Base-by-base conservation (phyloP, 2,329 filamentous ascomycete species). In the Blastomyces emzantsi region DNA sequence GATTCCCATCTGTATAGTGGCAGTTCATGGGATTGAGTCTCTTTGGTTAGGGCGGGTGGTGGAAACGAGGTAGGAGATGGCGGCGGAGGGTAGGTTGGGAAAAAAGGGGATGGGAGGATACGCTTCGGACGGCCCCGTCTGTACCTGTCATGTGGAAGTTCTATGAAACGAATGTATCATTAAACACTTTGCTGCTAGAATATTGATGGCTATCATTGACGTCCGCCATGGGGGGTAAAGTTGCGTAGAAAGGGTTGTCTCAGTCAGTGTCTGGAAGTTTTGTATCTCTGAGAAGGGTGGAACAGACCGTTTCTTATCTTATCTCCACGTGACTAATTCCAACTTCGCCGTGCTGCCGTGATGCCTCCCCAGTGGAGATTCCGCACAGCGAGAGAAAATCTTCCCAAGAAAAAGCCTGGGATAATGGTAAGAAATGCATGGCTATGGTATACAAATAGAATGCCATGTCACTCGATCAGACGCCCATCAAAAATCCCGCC, bases 1-100 rank as follows among this genome's bases (percentile, higher is more conserved):
- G 56, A 89, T 85, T 0, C 87, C 87, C 87, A 89, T 81, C n/a
- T 39, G 33, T 19, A 41, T 19, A 1, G 81, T 33, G 33, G 25
- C 28, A 13, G 33, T 39, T 61, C 47, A 45, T 61, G 59, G 5
- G 28, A 41, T 43, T 43, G 45, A 8, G 9, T 17, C 2, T 52
- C 22, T 11, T 52, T 30, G 49, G 25, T 5, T 15, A 30, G 6
- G 22, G 22, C 39, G 45, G 41, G 19, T n/a, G 45, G 4, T 28
- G 45, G 45, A 47, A 15, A 45, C 15, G 41, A 4, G 39, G 15
- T 8, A 28, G 45, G 2, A 2, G 33, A 39, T 0, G 58, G 54
- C 28, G 33, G 3, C 19, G 39, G 9, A 41, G 25, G 17, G 22
- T 6, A 15, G n/a, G 13, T 30, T 2, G 28, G 36, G 13, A 13